Evolutionary conservation across 805 yeast genomes (phyloP), one percentile per base, ranked within the genome.

Genomic region (Candida germanica): DNA sequence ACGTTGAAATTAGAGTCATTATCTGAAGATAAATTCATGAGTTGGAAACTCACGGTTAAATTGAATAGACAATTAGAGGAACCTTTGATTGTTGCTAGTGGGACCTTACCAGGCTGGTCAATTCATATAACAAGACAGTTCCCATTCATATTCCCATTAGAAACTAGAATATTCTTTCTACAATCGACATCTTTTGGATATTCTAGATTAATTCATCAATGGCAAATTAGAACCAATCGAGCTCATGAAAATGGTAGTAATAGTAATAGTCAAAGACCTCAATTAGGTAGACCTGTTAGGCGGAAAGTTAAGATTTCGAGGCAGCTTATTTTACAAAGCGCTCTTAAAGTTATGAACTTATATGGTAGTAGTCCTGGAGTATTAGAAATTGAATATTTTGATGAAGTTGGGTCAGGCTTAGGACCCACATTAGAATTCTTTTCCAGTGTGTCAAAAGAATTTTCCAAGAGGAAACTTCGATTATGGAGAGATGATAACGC

Each of bases 401-500:
- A 83, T 46, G 98, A 91, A 56, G 96, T 74, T 5, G 98, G 98
- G n/a, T 82, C 96, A 0, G 98, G 98, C 0, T 63, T 88, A 29
- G 98, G 98, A 0, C 98, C 98, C 3, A 91, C 98, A 0, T 66
- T 89, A 44, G 98, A 91, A 58, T 91, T 93, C 53, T 91, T 87
- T 52, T 79, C 97, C 0, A 66, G 71, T 11, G 87, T 86, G 2
- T 87, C 96, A 0, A 77, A 69, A 38, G 88, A 81, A 44, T 87
- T 91, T 54, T 64, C 83, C 1, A 70, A 64, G 45, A 71, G 69
- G 33, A 69, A 68, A 18, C 59, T 81, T 31, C 59, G 59, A 6
- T 64, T 93, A 65, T 91, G 98, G 98, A 71, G 94, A 47, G 58
- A 59, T 36, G 52, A 52, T 18, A 57, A 53, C 17, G 49, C 37